phyloP scores from a whole-genome alignment of 169 alveolate genomes.

The Eimeria acervulina region DNA sequence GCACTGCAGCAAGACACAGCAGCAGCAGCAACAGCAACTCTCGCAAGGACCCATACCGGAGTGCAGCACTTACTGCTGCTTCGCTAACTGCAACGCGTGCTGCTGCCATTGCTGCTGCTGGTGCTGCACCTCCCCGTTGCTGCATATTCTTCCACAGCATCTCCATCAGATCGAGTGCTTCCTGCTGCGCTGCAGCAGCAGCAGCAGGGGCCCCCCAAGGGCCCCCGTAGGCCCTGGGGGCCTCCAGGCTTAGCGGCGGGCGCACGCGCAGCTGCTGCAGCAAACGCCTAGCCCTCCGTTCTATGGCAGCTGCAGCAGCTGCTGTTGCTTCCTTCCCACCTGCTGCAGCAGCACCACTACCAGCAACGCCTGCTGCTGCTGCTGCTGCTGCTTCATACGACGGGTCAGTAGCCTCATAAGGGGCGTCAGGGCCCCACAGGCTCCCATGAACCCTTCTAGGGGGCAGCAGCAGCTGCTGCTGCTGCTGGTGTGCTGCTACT shows the following conservation, averaged over 20 bases:
- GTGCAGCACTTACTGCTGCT: slow-evolving; percentile 7
- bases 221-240: neutral
- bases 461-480: neutral
- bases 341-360: slow-evolving; percentile 9
- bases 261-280: slow-evolving; percentile 1
- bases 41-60: slow-evolving; percentile 31
- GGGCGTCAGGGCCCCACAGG: neutral
- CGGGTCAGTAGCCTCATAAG: neutral
- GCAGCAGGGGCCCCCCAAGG: neutral
- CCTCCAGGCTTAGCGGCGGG: slow-evolving; percentile 30
- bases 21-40: neutral
- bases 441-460: slow-evolving; percentile 21
- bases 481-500: no score
- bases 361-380: slow-evolving; percentile 15
- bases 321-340: slow-evolving; percentile 1
- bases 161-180: slow-evolving; percentile 26
- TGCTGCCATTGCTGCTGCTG: no score
- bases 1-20: no score
- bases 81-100: neutral
- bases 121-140: neutral
- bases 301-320: neutral
- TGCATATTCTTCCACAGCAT: slow-evolving; percentile 19
- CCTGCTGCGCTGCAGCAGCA: neutral
- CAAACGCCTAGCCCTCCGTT: slow-evolving; percentile 31
- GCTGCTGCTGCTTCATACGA: neutral